Conservation (phyloP, 495 filamentous ascomycete species). For the Aspergillus indologenus region DNA sequence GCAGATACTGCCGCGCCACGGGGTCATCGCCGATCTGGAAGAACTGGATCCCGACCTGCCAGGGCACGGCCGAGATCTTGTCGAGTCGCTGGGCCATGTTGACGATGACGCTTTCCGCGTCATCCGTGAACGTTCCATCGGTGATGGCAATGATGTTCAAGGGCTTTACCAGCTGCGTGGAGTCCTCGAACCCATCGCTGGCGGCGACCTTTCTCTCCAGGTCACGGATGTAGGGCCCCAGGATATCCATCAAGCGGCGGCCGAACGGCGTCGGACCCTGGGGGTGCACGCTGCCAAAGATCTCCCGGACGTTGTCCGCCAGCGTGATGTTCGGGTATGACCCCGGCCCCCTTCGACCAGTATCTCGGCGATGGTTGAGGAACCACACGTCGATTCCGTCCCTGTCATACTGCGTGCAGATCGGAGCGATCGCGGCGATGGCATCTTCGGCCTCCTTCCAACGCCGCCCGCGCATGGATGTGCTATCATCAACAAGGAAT, state of each 20-base stretch:
- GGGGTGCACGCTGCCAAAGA: constrained; percentile 67
- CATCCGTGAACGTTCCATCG: constrained; percentile 82
- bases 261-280: constrained; percentile 73
- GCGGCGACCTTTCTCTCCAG: constrained; percentile 39
- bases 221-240: constrained; percentile 64
- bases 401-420: constrained; percentile 76
- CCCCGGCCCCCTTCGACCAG: constrained; percentile 23
- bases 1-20: constrained; percentile 59
- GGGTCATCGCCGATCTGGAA: constrained; percentile 87
- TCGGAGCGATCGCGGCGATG: constrained; percentile 73
- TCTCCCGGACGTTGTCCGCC: constrained; percentile 51
- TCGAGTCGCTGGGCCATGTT: constrained; percentile 69
- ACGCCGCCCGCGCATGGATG: constrained; percentile 73
- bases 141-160: constrained; percentile 94
- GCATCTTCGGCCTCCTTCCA: constrained; percentile 77
- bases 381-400: constrained; percentile 97
- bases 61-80: constrained; percentile 64
- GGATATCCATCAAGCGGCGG: constrained; percentile 64
- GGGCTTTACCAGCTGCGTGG: constrained; percentile 56
- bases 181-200: constrained; percentile 34
- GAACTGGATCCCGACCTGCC: constrained; percentile 94
- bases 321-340: constrained; percentile 58
- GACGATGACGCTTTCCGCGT: constrained; percentile 70
- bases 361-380: constrained; percentile 60
- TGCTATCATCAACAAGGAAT: constrained; percentile 91